These are phyloP conservation scores for Boeremia exigua DNA, from an alignment of 2,329 filamentous ascomycete species.

Conservation along the genomic window DNA sequence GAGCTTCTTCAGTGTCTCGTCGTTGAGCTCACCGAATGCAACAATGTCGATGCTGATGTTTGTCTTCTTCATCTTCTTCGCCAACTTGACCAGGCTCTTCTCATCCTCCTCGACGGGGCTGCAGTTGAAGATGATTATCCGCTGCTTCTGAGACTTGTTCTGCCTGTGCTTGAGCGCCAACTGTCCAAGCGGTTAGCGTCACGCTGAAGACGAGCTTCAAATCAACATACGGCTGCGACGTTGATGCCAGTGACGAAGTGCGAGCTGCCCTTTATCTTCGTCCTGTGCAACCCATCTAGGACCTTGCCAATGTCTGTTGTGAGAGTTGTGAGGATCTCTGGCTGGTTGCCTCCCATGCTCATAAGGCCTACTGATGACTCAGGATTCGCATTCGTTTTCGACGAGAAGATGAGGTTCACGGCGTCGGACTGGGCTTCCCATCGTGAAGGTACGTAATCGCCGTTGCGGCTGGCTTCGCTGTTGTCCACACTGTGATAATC, in stretches of 20 bases:
- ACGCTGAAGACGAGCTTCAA: slow-evolving; percentile 82
- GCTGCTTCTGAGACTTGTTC: slow-evolving; percentile 95
- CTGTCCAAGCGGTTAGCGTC: slow-evolving; percentile 55
- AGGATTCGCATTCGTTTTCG: slow-evolving; percentile 92
- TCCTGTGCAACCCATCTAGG: slow-evolving; percentile 79
- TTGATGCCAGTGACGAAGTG: slow-evolving; percentile 94
- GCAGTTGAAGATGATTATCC: slow-evolving; percentile 96
- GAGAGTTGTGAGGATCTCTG: slow-evolving; percentile 93
- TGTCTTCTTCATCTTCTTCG: slow-evolving; percentile 99
- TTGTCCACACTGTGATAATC: slow-evolving; percentile 77
- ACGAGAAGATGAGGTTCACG: slow-evolving; percentile 92
- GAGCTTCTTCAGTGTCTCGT: slow-evolving; percentile 87
- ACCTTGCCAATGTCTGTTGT: slow-evolving; percentile 97
- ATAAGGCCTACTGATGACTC: slow-evolving; percentile 97
- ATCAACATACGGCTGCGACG: slow-evolving; percentile 79
- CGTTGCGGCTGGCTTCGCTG: slow-evolving; percentile 97
- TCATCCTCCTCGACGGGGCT: slow-evolving; percentile 89
- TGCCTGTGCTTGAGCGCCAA: slow-evolving; percentile 96
- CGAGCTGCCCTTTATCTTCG: slow-evolving; percentile 85
- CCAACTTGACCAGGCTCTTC: slow-evolving; percentile 84
- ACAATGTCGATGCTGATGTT: slow-evolving; percentile 94
- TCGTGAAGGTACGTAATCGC: slow-evolving; percentile 87
- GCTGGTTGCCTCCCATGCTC: slow-evolving; percentile 98
- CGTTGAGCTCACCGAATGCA: slow-evolving; percentile 90
- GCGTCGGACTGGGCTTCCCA: slow-evolving; percentile 97